Evolutionary conservation across 352 stramenopile genomes (phyloP), one percentile per base, ranked within the genome.

Genomic region (Globisporangium spinosum): DNA sequence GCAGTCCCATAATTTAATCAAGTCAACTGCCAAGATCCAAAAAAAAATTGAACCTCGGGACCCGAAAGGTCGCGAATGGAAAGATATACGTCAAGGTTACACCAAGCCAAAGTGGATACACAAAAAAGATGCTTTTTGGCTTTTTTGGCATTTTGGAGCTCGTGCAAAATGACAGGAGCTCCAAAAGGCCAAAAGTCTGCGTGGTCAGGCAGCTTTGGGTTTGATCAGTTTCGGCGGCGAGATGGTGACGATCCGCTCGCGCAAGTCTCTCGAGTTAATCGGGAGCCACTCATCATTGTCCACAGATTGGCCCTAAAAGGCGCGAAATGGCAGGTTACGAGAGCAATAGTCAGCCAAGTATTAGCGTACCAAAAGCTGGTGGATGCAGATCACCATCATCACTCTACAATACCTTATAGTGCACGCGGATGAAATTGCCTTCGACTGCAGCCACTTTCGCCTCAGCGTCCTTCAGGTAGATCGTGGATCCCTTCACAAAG

Each of bases 271-370:
- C 13, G 76, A 86, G 38, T 66, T 79, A 25, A 89, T 69, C 13
- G 77, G 62, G 17, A 93, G 70, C 85, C 85, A 93, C 67, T 93
- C 85, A 64, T 93, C 85, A 32, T 85, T 78, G 57, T 91, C 74
- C 32, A 67, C 64, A 49, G 82, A 89, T 61, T 89, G 78, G 43
- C 85, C 83, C 82, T 90, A 57, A 25, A 25, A 12, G 49, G 7
- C 49, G 2, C 13, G 49, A n/a, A 22, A 43, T 22, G 20, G 29
- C 15, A 38, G 7, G 32, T 38, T 38, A 29, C 66, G 35, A 53
- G 2, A 62, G 22, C n/a, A 59, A 32, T 32, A 32, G 29, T 32
- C 29, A 32, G 29, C 29, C 29, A 4, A 32, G 29, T 32, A 32
- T 8, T 32, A 32, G 7, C 29, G 3, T 32, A 32, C 29, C 29